Percentiles rank a stretch among this genome's conserved stretches.
Evolutionary conservation across 2,329 filamentous ascomycete species (phyloP).

Genomic region (Calonectria pseudoreteaudii): DNA sequence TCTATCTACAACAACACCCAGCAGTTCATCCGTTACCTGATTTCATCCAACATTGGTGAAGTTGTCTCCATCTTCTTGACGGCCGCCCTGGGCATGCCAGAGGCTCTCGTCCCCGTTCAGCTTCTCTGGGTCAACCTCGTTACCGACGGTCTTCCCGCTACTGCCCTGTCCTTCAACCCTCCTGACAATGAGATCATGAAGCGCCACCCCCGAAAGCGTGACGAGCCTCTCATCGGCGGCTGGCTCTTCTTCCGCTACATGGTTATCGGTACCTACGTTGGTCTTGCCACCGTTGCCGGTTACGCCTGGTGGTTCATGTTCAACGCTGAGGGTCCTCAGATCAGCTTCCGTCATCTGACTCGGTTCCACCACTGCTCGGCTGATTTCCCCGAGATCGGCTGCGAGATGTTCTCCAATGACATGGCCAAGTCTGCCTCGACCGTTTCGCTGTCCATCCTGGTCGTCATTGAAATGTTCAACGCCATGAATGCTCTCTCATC

Average conservation of each 20-base stretch:
- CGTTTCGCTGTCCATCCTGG: slow-evolving; percentile 89
- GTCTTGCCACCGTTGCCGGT: slow-evolving; percentile 92
- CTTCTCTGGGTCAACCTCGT: slow-evolving; percentile 99
- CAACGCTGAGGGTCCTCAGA: slow-evolving; percentile 89
- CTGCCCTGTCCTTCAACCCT: slow-evolving; percentile 96
- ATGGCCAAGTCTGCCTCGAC: slow-evolving; percentile 92
- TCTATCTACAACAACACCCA: slow-evolving; percentile 99
- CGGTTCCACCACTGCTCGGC: slow-evolving; percentile 94
- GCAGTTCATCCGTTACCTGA: slow-evolving; percentile 98
- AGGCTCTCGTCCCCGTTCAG: slow-evolving; percentile 96
- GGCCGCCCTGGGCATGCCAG: slow-evolving; percentile 95
- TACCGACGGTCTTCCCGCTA: slow-evolving; percentile 95
- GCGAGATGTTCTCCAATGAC: slow-evolving; percentile 88
- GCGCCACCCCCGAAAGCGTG: slow-evolving; percentile 88
- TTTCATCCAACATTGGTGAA: slow-evolving; percentile 99
- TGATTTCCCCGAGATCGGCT: slow-evolving; percentile 89
- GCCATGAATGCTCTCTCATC: slow-evolving; percentile 98
- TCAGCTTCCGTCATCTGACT: slow-evolving; percentile 87
- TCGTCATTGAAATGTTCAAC: slow-evolving; percentile 99
- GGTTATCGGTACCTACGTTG: slow-evolving; percentile 95
- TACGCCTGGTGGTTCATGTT: slow-evolving; percentile 99
- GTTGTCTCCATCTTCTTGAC: slow-evolving; percentile 99
- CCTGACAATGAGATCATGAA: slow-evolving; percentile 99
- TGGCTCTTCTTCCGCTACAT: slow-evolving; percentile 99
- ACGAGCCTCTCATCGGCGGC: slow-evolving; percentile 90